Evolutionary conservation across 2,329 filamentous ascomycete species (phyloP).

Genomic region (Calonectria ilicicola): DNA sequence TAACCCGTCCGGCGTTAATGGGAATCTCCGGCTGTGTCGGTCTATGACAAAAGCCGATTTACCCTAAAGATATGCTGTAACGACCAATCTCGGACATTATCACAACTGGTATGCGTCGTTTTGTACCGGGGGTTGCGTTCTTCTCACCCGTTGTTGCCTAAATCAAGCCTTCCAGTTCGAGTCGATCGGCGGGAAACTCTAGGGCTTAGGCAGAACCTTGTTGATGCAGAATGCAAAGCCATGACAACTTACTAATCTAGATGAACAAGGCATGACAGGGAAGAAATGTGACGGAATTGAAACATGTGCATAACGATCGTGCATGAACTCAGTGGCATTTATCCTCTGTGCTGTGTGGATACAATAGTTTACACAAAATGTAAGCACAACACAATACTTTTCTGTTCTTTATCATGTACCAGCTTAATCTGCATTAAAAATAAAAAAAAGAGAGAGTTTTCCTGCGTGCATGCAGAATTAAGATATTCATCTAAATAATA

Average conservation of each 20-base stretch:
- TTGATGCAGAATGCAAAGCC: neutral
- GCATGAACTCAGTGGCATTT: neutral
- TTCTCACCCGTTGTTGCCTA: neutral
- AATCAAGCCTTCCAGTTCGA: neutral
- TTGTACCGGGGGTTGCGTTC: neutral
- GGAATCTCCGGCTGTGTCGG: slow-evolving; percentile 15
- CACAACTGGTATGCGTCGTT: neutral
- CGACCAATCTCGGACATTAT: neutral
- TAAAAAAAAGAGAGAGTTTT: no score
- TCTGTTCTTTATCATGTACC: no score
- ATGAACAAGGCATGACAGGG: neutral
- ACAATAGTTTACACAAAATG: neutral
- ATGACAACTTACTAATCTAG: neutral
- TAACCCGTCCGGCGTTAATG: slow-evolving; percentile 19
- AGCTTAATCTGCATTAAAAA: no score
- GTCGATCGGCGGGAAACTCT: neutral
- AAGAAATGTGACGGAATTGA: neutral
- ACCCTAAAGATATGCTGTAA: neutral
- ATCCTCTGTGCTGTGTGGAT: no score
- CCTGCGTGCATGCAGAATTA: no score
- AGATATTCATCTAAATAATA: no score
- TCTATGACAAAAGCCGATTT: slow-evolving; percentile 1
- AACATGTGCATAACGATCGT: neutral
- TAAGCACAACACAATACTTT: neutral
- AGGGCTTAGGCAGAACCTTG: slow-evolving; percentile 8